Evolutionary conservation across 768 basidiomycete genomes (phyloP).

Genomic region (Boletus vermiculosoides): DNA sequence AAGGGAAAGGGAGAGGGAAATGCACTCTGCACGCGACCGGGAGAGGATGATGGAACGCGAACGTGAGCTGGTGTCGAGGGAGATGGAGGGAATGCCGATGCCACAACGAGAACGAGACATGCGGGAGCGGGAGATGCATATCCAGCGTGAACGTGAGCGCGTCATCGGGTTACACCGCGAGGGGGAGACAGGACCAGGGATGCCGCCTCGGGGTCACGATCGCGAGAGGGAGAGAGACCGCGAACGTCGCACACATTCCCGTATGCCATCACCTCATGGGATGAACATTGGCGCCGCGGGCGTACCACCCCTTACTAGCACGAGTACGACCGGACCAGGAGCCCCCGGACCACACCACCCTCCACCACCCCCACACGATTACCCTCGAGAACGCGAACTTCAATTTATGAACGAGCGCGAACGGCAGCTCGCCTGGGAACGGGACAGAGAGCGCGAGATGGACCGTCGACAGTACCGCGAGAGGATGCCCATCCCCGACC

Average conservation of each 20-base stretch:
- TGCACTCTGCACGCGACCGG: conserved; percentile 19
- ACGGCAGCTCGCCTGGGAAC: conserved; percentile 29
- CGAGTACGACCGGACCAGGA: conserved; percentile 18
- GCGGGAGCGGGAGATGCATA: conserved; percentile 28
- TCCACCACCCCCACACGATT: conserved; percentile 24
- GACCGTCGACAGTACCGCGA: conserved; percentile 30
- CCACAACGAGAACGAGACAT: conserved; percentile 27
- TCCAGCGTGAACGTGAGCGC: conserved; percentile 29
- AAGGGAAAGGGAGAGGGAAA: conserved; percentile 26
- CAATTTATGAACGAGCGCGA: conserved; percentile 22
- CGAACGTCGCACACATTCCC: conserved; percentile 27
- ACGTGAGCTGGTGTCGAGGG: conserved; percentile 23
- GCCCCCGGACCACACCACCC: conserved; percentile 20
- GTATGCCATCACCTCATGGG: conserved; percentile 28
- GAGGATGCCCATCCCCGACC: conserved; percentile 21
- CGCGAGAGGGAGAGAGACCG: conserved; percentile 33
- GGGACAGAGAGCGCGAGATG: conserved; percentile 27
- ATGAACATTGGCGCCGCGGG: conserved; percentile 8
- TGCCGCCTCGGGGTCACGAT: conserved; percentile 26
- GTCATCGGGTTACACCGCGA: conserved; percentile 23
- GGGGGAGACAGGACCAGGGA: conserved; percentile 24
- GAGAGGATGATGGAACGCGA: conserved; percentile 26
- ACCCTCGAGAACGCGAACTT: conserved; percentile 25
- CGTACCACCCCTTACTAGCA: conserved; percentile 5
- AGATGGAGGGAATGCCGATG: conserved; percentile 23